Evolutionary conservation across 371 early-diverging fungal species (phyloP), one percentile per base, ranked within the genome.

Genomic region (Batkoa obscura): DNA sequence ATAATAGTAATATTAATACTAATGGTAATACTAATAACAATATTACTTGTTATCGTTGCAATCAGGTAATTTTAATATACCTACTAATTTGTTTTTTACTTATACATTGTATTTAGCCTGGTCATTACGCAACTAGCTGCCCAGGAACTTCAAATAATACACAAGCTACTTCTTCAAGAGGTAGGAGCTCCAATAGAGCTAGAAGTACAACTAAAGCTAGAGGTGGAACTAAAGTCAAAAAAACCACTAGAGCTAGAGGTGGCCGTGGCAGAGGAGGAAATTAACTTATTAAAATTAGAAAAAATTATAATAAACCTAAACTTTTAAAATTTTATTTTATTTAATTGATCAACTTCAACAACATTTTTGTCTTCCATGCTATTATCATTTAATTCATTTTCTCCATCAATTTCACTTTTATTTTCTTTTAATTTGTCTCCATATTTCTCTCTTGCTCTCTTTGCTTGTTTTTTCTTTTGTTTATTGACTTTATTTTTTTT

Each of bases 401-500:
- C 47, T 6, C 8, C 8, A 9, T 47, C 47, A 15, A 13, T 23
- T 47, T 47, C 17, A 47, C 41, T 10, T 41, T 41, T 41, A 10
- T 50, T 34, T 32, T 17, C 34, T 5, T 50, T 50, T 13, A 13
- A 5, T 9, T 3, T 32, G 35, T 53, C 30, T 8, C 34, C 30
- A 38, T 35, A 36, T 17, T 53, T 53, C 3, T 13, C 38, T 23
- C 34, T 31, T 38, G 73, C 67, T 38, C 72, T 68, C 55, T 72
- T 76, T 53, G 62, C 71, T 58, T 66, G 78, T 66, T 63, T 80
- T 53, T 59, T 73, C 72, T 71, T 79, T 67, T 71, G 71, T 55
- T 66, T 73, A 64, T 58, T 73, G 15, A 79, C 67, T 58, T 83
- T 84, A 1, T 71, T 72, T 8, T 76, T 76, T 58, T 79, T 80